Evolutionary conservation across 2,329 filamentous ascomycete genomes (phyloP).

Genomic region (Mollisia scopiformis): DNA sequence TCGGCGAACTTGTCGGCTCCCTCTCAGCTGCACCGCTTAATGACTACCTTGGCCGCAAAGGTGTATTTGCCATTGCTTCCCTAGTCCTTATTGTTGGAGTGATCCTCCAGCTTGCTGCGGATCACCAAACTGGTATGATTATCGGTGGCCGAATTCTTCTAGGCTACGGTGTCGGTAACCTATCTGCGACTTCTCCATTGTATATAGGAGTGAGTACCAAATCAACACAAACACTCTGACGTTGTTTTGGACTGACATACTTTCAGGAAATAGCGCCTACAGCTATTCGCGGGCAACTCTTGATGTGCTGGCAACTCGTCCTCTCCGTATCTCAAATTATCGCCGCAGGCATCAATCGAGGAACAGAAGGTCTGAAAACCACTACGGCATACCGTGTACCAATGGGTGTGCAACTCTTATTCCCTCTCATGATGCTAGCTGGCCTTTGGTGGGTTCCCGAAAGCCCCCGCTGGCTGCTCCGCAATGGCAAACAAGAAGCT

Average conservation of each 20-base stretch:
- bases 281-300: not conserved
- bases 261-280: not conserved
- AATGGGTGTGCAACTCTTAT: conserved; percentile 30
- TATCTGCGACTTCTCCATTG: not conserved
- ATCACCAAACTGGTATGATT: not conserved
- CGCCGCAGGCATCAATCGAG: not conserved
- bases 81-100: not conserved
- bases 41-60: not conserved
- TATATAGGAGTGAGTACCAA: not conserved
- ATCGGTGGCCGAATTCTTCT: not conserved
- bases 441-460: conserved; percentile 33
- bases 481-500: conserved; percentile 31
- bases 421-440: conserved; percentile 31
- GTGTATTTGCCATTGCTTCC: not conserved
- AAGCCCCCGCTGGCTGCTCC: conserved; percentile 38
- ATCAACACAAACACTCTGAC: not conserved
- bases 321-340: not conserved
- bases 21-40: not conserved
- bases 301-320: not conserved
- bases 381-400: conserved; percentile 36
- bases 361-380: not conserved
- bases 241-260: not conserved
- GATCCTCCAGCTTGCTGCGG: not conserved
- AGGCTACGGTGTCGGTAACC: not conserved
- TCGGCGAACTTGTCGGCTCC: not conserved